Conservation (phyloP, 176 grass and related monocot species). For the Luzula sylvatica region DNA sequence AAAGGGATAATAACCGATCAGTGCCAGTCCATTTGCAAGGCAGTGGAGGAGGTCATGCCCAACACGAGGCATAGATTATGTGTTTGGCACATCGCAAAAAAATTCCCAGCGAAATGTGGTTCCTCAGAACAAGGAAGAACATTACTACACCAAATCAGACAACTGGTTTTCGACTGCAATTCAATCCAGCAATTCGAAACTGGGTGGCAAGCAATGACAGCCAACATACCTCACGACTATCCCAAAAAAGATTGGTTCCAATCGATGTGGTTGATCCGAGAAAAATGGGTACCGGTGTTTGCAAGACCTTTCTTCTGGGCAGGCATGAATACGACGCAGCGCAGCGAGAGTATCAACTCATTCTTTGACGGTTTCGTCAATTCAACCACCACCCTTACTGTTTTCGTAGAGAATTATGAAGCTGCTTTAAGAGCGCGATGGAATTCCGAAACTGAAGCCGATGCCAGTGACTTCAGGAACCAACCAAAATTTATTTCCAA, state of each 20-base stretch:
- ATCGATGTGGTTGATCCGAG: background rate
- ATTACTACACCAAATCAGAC: too few species aligned
- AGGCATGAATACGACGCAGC: background rate
- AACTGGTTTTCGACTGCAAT: background rate
- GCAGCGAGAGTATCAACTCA: background rate
- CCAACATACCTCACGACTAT: background rate
- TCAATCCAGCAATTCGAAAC: background rate
- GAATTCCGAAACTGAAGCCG: background rate
- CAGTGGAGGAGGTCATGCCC: background rate
- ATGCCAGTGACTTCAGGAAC: background rate
- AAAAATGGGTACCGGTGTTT: background rate
- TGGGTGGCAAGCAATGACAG: background rate
- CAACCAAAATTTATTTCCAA: background rate
- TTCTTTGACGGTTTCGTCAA: conserved; percentile 3
- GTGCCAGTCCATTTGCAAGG: too few species aligned
- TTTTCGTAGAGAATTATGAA: conserved; percentile 2
- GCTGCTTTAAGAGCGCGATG: background rate
- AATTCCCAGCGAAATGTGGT: conserved; percentile 4
- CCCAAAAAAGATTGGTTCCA: background rate
- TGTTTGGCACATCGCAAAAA: too few species aligned
- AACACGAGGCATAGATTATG: background rate
- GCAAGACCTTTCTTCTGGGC: background rate
- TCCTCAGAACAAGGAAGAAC: background rate
- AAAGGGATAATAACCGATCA: background rate
- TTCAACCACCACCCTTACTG: background rate